Percentiles rank a stretch among this genome's conserved stretches.
Evolutionary conservation across 1,284 basidiomycete species (phyloP).

Genomic region (Ceratobasidium papillatum): DNA sequence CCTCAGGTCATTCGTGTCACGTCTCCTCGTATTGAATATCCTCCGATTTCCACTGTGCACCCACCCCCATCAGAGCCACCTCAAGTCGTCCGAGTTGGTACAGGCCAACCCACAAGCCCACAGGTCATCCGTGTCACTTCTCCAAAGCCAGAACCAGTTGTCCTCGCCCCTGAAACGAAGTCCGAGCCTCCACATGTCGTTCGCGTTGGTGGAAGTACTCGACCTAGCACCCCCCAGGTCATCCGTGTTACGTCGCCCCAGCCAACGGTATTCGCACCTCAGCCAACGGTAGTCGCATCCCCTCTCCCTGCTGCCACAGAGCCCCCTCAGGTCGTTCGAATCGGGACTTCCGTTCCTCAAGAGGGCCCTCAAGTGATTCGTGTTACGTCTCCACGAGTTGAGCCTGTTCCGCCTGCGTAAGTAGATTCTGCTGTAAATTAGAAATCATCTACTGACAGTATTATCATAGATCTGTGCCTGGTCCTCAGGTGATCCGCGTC

Average conservation of each 20-base stretch:
- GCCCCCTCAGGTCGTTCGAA: slow-evolving; percentile 11
- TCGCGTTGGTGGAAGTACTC: slow-evolving; percentile 16
- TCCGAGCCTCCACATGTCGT: slow-evolving; percentile 33
- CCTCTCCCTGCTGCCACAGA: neutral
- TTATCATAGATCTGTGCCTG: neutral
- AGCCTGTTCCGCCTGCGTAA: slow-evolving; percentile 1
- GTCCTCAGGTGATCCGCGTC: slow-evolving; percentile 24
- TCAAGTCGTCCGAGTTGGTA: slow-evolving; percentile 38
- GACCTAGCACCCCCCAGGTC: slow-evolving; percentile 17
- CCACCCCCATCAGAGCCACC: slow-evolving; percentile 40
- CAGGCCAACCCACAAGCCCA: slow-evolving; percentile 7
- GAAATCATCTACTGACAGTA: neutral
- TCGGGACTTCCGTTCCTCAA: slow-evolving; percentile 7
- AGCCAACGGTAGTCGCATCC: neutral
- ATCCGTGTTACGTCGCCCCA: slow-evolving; percentile 28
- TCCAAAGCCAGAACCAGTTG: slow-evolving; percentile 10
- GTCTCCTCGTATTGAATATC: slow-evolving; percentile 22
- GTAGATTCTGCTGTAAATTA: neutral
- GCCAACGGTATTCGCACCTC: slow-evolving; percentile 1
- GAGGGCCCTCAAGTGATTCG: slow-evolving; percentile 33
- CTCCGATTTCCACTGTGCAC: slow-evolving; percentile 30
- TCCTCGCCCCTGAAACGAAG: neutral
- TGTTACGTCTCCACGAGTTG: slow-evolving; percentile 11
- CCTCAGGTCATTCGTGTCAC: slow-evolving; percentile 38
- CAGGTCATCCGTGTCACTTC: slow-evolving; percentile 35